Evolutionary conservation across 148 eudicot species (phyloP).

Genomic region (Selenicereus undatus): DNA sequence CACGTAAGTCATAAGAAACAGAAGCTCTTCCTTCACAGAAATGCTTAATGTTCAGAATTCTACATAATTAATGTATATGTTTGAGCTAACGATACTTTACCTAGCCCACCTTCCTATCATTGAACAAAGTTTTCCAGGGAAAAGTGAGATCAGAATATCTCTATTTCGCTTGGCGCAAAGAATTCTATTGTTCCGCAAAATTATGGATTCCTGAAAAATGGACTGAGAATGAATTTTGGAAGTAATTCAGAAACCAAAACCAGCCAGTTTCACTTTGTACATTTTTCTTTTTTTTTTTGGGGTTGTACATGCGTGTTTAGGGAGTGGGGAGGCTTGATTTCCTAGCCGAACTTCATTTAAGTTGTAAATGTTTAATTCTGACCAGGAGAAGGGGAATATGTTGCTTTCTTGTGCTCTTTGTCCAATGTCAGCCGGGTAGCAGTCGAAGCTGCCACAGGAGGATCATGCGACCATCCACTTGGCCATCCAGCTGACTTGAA

Average conservation of each 20-base stretch:
- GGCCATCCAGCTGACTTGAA: slow-evolving; percentile 68
- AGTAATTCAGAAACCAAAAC: background rate
- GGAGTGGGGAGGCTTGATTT: background rate
- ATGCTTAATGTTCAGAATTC: background rate
- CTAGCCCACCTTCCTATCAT: background rate
- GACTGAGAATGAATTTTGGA: background rate
- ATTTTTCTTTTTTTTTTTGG: background rate
- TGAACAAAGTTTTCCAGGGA: background rate
- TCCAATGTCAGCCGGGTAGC: slow-evolving; percentile 45
- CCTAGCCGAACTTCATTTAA: background rate
- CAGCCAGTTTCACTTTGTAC: background rate
- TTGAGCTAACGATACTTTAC: background rate
- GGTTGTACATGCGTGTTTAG: too few species aligned
- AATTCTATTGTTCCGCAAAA: background rate
- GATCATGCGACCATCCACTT: slow-evolving; percentile 56
- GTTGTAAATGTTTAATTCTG: background rate
- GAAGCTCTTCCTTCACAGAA: background rate
- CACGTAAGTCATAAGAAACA: slow-evolving; percentile 34
- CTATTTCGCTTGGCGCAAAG: background rate
- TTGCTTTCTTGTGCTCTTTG: slow-evolving; percentile 79
- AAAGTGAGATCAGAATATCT: background rate
- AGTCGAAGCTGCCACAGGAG: slow-evolving; percentile 69
- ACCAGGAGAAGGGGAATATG: slow-evolving; percentile 72
- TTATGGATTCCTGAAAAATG: background rate
- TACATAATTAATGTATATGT: too few species aligned